A percentile compares a stretch with the other conserved stretches of the same genome.
These are phyloP conservation scores for Mycena epipterygia DNA, from an alignment of 768 basidiomycete genomes.

Conservation along the genomic window DNA sequence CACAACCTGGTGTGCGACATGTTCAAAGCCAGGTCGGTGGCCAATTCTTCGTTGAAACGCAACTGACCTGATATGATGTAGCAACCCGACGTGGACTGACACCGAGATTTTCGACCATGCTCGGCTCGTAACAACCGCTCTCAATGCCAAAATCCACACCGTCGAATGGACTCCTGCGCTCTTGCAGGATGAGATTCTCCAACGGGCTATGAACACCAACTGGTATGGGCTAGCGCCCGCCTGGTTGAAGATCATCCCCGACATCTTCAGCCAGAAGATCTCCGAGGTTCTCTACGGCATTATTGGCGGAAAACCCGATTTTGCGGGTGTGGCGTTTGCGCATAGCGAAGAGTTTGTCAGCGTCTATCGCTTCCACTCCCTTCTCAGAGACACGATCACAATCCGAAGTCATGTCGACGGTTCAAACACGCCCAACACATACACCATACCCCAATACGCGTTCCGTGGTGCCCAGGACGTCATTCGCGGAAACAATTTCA, in stretches of 20 bases:
- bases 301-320: constrained; percentile 27
- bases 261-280: constrained; percentile 23
- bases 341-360: constrained; percentile 34
- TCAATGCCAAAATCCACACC: constrained; percentile 36
- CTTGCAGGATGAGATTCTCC: constrained; percentile 17
- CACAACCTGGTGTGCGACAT: constrained; percentile 34
- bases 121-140: constrained; percentile 31
- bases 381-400: constrained; percentile 30
- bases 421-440: constrained; percentile 11
- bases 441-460: constrained; percentile 28
- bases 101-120: constrained; percentile 31
- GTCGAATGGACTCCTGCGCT: constrained; percentile 35
- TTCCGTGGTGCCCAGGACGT: constrained; percentile 25
- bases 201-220: constrained; percentile 23
- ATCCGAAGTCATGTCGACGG: constrained; percentile 28
- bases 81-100: constrained; percentile 31
- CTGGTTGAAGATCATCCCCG: constrained; percentile 12
- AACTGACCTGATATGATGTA: no score
- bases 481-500: constrained; percentile 25
- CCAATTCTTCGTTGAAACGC: background rate
- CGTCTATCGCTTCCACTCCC: constrained; percentile 33
- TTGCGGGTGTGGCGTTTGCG: constrained; percentile 31
- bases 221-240: constrained; percentile 29
- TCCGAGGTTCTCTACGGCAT: constrained; percentile 26
- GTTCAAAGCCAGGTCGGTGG: constrained; percentile 23